Conservation (phyloP, 306 rosid species). For the Malus sieversii region DNA sequence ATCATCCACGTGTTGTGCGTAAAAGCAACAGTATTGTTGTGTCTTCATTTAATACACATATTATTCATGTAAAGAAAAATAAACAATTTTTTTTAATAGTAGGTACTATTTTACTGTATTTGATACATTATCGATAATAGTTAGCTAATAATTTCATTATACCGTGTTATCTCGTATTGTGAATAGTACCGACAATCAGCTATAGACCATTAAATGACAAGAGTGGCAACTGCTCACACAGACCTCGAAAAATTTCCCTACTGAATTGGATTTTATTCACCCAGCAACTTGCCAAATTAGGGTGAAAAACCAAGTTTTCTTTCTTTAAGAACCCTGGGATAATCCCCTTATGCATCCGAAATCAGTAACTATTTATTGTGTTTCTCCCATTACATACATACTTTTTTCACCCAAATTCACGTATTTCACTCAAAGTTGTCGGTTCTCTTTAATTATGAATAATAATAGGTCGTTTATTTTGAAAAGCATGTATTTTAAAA, state of each 20-base stretch:
- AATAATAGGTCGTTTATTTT: no score
- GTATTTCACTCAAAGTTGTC: no score
- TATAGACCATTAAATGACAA: background rate
- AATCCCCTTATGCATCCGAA: no score
- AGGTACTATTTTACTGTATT: no score
- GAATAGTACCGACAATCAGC: background rate
- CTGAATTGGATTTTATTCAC: background rate
- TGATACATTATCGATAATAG: background rate
- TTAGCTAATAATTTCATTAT: no score
- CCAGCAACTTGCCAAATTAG: background rate
- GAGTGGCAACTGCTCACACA: background rate
- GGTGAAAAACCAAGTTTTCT: background rate
- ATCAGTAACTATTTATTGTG: no score
- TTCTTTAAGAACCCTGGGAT: background rate
- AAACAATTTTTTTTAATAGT: no score
- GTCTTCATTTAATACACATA: background rate
- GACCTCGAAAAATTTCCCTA: background rate
- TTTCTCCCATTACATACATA: no score
- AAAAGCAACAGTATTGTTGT: background rate
- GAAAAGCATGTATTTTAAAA: no score
- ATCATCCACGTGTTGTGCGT: slow-evolving; percentile 35
- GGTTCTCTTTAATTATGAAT: no score
- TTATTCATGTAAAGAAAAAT: background rate
- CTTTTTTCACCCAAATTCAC: no score
- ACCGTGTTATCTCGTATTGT: background rate